These are phyloP conservation scores for Rhizoctonia solani DNA, from an alignment of 1,284 basidiomycete species.

Conservation along the genomic window DNA sequence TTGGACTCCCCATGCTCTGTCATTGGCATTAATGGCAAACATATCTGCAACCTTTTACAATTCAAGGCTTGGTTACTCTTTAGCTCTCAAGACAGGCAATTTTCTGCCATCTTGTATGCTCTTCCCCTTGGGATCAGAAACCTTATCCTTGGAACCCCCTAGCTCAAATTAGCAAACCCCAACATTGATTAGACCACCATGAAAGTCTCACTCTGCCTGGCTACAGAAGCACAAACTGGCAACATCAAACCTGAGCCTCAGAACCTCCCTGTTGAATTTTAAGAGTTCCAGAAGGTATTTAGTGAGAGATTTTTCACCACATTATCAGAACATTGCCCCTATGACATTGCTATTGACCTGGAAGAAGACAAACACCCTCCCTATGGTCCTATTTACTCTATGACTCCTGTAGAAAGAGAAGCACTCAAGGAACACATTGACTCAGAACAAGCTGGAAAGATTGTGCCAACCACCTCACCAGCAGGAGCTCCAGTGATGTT, in stretches of 20 bases:
- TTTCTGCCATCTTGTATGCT: too few relatives aligned
- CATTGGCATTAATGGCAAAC: neutral
- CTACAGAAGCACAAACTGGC: neutral
- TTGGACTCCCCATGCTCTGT: neutral
- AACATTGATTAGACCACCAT: constrained; percentile 32
- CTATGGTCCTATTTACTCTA: neutral
- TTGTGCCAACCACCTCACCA: constrained; percentile 12
- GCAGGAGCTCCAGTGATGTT: too few relatives aligned
- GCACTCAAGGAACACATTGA: constrained; percentile 18
- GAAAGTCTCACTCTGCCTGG: neutral
- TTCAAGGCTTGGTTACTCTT: neutral
- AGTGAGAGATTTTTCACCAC: constrained; percentile 16
- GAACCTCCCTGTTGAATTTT: constrained; percentile 28
- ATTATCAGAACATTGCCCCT: too few relatives aligned
- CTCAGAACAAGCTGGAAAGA: constrained; percentile 26
- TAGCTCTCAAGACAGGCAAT: neutral
- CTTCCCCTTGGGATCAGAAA: neutral
- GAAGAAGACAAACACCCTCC: constrained; percentile 9
- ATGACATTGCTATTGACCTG: too few relatives aligned
- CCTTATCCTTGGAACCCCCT: constrained; percentile 36
- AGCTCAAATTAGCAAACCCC: constrained; percentile 34
- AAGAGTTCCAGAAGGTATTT: constrained; percentile 35
- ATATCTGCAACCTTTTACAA: too few relatives aligned
- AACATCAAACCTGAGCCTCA: neutral
- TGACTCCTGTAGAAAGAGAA: constrained; percentile 14